A percentile compares a stretch with the other conserved stretches of the same genome.
Conservation (phyloP, 306 rosid genomes). For the Ammopiptanthus mongolicus region DNA sequence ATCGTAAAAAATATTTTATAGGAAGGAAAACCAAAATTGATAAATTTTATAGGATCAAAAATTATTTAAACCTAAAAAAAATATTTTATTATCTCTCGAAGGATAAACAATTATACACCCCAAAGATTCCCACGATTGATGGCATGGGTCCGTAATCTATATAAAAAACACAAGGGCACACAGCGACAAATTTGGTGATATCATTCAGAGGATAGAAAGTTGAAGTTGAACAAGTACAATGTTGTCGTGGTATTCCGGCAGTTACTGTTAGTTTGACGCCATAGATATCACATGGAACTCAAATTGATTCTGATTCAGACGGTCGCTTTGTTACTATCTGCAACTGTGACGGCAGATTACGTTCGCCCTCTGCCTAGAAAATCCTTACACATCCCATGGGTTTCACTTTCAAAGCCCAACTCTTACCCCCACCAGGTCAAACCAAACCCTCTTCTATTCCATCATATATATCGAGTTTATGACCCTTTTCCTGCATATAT, state of each 20-base stretch:
- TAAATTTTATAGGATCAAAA: no score
- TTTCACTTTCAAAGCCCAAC: conserved; percentile 22
- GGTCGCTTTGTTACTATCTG: conserved; percentile 16
- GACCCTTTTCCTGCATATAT: no score
- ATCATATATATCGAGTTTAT: not conserved
- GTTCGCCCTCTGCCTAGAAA: conserved; percentile 73
- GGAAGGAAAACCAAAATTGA: no score
- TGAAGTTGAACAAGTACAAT: not conserved
- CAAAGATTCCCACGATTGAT: no score
- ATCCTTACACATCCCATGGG: conserved; percentile 46
- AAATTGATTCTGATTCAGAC: conserved; percentile 17
- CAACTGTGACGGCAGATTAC: conserved; percentile 43
- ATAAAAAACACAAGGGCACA: no score
- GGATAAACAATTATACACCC: no score
- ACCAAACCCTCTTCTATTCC: not conserved
- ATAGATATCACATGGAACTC: conserved; percentile 32
- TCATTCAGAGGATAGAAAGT: not conserved
- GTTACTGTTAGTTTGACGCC: not conserved
- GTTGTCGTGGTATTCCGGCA: conserved; percentile 4
- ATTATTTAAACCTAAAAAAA: no score
- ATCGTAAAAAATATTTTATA: no score
- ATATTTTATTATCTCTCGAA: no score
- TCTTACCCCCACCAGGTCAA: conserved; percentile 76
- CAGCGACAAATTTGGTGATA: not conserved
- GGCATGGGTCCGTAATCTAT: no score